These are phyloP conservation scores for Candida sanyiensis DNA, from an alignment of 805 yeast genomes.

Conservation along the genomic window DNA sequence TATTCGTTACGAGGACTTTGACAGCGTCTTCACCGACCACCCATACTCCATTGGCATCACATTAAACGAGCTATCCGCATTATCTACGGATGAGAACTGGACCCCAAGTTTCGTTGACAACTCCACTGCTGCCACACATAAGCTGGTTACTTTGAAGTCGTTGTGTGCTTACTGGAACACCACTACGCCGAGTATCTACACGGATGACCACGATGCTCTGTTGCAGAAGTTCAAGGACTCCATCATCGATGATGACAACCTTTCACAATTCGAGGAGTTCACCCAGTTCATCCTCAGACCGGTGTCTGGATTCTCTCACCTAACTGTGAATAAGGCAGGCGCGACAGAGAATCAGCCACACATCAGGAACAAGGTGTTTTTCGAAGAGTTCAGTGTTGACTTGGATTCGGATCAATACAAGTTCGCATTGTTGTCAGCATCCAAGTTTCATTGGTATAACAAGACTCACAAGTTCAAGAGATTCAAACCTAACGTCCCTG, in stretches of 20 bases:
- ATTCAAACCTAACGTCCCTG: slow-evolving; percentile 52
- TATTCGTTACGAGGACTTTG: slow-evolving; percentile 80
- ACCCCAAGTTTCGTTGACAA: slow-evolving; percentile 76
- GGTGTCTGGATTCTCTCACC: slow-evolving; percentile 80
- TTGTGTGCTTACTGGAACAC: slow-evolving; percentile 85
- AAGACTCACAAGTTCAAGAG: slow-evolving; percentile 71
- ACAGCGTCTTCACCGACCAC: slow-evolving; percentile 55
- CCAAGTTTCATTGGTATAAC: slow-evolving; percentile 71
- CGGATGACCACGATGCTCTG: slow-evolving; percentile 44
- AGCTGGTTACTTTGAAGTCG: slow-evolving; percentile 67
- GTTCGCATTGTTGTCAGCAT: slow-evolving; percentile 73
- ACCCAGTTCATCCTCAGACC: slow-evolving; percentile 69
- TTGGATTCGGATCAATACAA: slow-evolving; percentile 81
- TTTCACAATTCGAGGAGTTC: slow-evolving; percentile 26
- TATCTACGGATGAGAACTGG: slow-evolving; percentile 85
- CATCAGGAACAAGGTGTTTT: slow-evolving; percentile 65
- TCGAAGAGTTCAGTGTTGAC: slow-evolving; percentile 85
- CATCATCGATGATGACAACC: slow-evolving; percentile 32
- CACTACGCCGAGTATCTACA: slow-evolving; percentile 42
- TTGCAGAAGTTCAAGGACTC: slow-evolving; percentile 42
- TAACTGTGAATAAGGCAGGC: slow-evolving; percentile 75
- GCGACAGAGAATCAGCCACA: slow-evolving; percentile 66
- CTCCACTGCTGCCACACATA: slow-evolving; percentile 60
- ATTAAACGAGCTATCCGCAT: slow-evolving; percentile 81
- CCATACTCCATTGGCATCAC: slow-evolving; percentile 85